Percentiles rank a stretch among this genome's conserved stretches.
phyloP scores from a whole-genome alignment of 305 asterid species.

The Stenogyne calaminthoides region DNA sequence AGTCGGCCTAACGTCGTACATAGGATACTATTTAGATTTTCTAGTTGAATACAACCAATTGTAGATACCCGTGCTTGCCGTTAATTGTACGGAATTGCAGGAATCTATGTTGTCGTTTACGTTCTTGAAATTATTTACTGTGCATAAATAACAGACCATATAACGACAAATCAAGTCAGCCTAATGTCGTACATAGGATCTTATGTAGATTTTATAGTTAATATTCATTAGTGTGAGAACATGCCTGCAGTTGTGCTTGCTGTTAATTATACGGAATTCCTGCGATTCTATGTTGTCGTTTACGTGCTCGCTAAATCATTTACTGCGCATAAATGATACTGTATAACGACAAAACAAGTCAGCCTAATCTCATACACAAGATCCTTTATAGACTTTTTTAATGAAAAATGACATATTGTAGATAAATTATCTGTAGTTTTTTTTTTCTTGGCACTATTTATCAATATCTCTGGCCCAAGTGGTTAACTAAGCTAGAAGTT shows the following conservation, averaged over 20 bases:
- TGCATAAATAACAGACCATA: background rate
- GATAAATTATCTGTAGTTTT: background rate
- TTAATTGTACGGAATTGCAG: background rate
- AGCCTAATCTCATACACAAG: background rate
- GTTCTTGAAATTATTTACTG: background rate
- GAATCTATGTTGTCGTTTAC: background rate
- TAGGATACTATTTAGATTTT: background rate
- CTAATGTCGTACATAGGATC: constrained; percentile 4
- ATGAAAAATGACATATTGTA: background rate
- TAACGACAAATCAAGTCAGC: constrained; percentile 7
- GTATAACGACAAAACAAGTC: background rate
- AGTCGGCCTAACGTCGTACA: constrained; percentile 7
- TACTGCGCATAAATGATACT: background rate
- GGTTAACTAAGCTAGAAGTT: background rate
- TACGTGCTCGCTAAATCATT: background rate
- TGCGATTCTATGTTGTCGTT: background rate
- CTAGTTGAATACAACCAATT: background rate
- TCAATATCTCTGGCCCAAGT: background rate
- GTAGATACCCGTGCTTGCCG: background rate
- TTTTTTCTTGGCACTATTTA: background rate
- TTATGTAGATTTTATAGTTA: background rate
- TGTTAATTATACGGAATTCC: background rate
- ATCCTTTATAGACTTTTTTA: background rate
- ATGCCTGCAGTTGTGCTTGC: background rate
- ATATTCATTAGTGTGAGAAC: constrained; percentile 8